Conservation (phyloP, 2,329 filamentous ascomycete genomes). For the Geosmithia putterillii region DNA sequence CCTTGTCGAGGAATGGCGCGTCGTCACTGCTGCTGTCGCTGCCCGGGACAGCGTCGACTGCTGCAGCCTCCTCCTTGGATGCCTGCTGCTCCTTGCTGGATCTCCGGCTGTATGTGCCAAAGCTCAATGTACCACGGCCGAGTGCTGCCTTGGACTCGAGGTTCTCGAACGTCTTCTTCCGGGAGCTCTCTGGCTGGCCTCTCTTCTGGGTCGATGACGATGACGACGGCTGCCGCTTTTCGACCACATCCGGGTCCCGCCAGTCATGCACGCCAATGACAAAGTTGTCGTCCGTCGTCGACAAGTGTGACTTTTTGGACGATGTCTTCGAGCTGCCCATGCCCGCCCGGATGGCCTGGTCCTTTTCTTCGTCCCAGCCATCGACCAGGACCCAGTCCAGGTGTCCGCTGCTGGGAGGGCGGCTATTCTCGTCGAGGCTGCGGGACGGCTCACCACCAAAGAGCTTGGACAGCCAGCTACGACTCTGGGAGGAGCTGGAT, state of each 20-base stretch:
- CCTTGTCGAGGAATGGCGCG: neutral
- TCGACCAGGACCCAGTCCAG: conserved; percentile 62
- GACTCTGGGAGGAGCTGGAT: neutral
- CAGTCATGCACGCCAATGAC: conserved; percentile 79
- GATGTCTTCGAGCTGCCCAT: conserved; percentile 13
- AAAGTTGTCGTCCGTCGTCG: conserved; percentile 41
- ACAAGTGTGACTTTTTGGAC: conserved; percentile 2
- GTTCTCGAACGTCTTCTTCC: conserved; percentile 4
- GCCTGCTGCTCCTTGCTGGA: neutral
- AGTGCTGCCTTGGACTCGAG: neutral
- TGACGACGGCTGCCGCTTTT: conserved; percentile 1
- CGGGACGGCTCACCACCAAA: conserved; percentile 20
- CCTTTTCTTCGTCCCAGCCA: conserved; percentile 49
- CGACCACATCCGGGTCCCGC: conserved; percentile 55
- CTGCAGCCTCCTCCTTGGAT: neutral
- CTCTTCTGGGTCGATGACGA: neutral
- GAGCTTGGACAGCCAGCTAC: conserved; percentile 30
- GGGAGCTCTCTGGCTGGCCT: neutral
- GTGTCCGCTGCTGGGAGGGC: conserved; percentile 61
- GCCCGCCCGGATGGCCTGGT: conserved; percentile 27
- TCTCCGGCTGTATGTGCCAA: neutral
- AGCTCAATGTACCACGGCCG: neutral
- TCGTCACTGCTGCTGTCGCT: neutral
- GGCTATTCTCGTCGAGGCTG: conserved; percentile 35
- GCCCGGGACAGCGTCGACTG: neutral